Base-by-base conservation (phyloP, 2,329 filamentous ascomycete genomes). In the Paecilomyces sp. region DNA sequence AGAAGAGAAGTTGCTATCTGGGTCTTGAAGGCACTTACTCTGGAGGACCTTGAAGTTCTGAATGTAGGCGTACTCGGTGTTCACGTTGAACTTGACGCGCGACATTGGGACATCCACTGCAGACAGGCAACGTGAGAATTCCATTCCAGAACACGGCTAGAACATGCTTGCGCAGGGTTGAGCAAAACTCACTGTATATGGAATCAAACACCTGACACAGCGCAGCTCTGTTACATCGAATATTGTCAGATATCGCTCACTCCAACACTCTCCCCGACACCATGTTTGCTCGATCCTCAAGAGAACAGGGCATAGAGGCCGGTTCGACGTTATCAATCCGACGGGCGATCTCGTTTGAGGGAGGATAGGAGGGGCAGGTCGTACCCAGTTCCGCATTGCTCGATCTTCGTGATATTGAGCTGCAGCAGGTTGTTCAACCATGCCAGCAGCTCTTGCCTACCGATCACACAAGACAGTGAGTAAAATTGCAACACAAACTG, bases 21-120 rank as follows among this genome's bases (percentile, higher is more conserved):
- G 15, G 41, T 8, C 5, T 4, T 8, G 41, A 28, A 22, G 53
- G 57, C 12, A 67, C 89, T 72, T 82, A 96, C 92, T 96, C 79
- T 97, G 93, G 66, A 99, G 82, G 68, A 97, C 83, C 78, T 99
- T 99, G 84, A 97, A 99, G 77, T 99, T 99, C 79, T 96, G 91
- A 62, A 97, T 86, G 77, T 99, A 99, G 66, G 91, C 90, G 77
- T 97, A 97, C 82, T 99, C 94, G 67, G 88, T 89, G 79, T 92
- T 97, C 72, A 93, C 93, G 74, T 97, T 96, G 84, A 99, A 99
- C 81, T 96, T 97, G 80, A 99, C 93, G 68, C 91, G 87, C 65
- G 87, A 83, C 94, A 99, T 97, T 66, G 93, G 92, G 34, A 97
- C 83, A 76, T 99, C 94, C 80, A 87, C 84, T 86, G 64, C 56